Percentiles rank a stretch among this genome's conserved stretches.
Conservation (phyloP, 108 stramenopile species). For the Nitzschia sp. region DNA sequence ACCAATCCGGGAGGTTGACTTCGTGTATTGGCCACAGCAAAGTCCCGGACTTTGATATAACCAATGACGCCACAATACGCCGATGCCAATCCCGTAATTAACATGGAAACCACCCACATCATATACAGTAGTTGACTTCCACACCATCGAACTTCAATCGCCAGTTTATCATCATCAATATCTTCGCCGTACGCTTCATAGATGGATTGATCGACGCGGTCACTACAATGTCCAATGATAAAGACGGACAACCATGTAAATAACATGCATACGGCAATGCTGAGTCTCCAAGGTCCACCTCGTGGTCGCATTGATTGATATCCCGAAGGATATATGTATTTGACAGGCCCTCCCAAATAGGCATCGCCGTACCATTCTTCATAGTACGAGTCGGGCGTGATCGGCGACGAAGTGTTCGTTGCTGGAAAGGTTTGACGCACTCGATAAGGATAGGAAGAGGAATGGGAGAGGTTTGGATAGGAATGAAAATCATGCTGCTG, state of each 20-base stretch:
- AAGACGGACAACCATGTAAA: slow-evolving; percentile 81
- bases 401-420: slow-evolving; percentile 17
- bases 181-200: slow-evolving; percentile 28
- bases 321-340: slow-evolving; percentile 80
- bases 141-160: slow-evolving; percentile 83
- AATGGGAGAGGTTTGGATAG: too few species aligned
- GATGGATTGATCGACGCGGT: slow-evolving; percentile 27
- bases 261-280: slow-evolving; percentile 61
- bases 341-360: slow-evolving; percentile 70
- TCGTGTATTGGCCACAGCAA: slow-evolving; percentile 77
- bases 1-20: slow-evolving; percentile 63
- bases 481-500: too few species aligned
- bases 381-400: slow-evolving; percentile 67
- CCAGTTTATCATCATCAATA: slow-evolving; percentile 53
- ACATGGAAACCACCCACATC: slow-evolving; percentile 78
- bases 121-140: slow-evolving; percentile 64
- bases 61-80: slow-evolving; percentile 86
- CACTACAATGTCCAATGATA: slow-evolving; percentile 82
- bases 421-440: slow-evolving; percentile 9
- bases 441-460: not conserved
- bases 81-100: slow-evolving; percentile 69
- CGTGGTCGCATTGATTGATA: slow-evolving; percentile 90
- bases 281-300: slow-evolving; percentile 80
- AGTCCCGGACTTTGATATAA: slow-evolving; percentile 84
- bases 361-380: slow-evolving; percentile 86